phyloP scores from a whole-genome alignment of 1,139 yeast species.

The Suhomyces choctaworum region DNA sequence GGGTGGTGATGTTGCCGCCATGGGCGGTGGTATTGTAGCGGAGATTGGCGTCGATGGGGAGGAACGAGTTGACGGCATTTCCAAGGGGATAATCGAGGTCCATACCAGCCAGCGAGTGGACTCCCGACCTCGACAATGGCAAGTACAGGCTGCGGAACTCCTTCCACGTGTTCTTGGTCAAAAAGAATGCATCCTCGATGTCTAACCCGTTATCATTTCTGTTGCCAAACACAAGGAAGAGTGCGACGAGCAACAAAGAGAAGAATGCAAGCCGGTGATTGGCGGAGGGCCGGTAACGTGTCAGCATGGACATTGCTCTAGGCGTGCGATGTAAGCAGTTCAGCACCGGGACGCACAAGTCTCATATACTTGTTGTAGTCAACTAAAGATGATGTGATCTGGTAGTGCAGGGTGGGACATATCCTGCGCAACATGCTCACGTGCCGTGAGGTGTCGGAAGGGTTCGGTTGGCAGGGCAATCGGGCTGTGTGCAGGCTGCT shows the following conservation, averaged over 20 bases:
- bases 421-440: too few relatives aligned
- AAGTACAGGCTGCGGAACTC: constrained; percentile 25
- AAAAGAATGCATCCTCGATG: constrained; percentile 28
- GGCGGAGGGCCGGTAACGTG: constrained; percentile 13
- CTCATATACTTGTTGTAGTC: too few relatives aligned
- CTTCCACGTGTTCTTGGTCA: constrained; percentile 29
- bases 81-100: constrained; percentile 39
- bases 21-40: constrained; percentile 30
- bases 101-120: constrained; percentile 11
- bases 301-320: too few relatives aligned
- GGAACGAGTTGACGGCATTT: constrained; percentile 41
- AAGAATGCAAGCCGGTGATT: constrained; percentile 17
- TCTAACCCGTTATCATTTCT: constrained; percentile 17
- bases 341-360: too few relatives aligned
- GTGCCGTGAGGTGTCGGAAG: too few relatives aligned
- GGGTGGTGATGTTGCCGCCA: constrained; percentile 18
- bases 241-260: constrained; percentile 13
- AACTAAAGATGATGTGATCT: too few relatives aligned
- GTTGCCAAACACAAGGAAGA: constrained; percentile 9
- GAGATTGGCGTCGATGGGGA: constrained; percentile 43
- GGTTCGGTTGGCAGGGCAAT: too few relatives aligned
- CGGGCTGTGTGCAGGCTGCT: too few relatives aligned
- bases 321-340: too few relatives aligned
- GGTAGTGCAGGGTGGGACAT: too few relatives aligned
- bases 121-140: constrained; percentile 3